Evolutionary conservation across 2,329 filamentous ascomycete species (phyloP).

Genomic region (Pyrenophora graminea): DNA sequence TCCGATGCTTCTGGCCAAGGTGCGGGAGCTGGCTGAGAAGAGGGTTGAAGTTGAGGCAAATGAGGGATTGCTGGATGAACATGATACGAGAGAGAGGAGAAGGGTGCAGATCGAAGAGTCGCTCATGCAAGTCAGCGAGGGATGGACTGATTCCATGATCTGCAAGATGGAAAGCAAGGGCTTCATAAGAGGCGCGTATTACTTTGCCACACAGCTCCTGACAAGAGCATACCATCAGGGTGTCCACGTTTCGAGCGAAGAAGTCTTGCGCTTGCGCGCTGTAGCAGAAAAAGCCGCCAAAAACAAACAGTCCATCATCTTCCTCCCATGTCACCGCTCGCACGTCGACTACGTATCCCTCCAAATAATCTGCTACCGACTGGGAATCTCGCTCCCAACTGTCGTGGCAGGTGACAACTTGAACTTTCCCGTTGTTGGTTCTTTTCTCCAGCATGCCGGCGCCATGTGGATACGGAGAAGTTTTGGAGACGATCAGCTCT

Average conservation of each 20-base stretch:
- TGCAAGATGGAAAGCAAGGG: conserved; percentile 97
- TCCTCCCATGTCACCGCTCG: conserved; percentile 90
- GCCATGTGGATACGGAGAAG: conserved; percentile 95
- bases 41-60: conserved; percentile 76
- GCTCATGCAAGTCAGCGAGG: conserved; percentile 79
- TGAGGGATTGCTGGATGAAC: conserved; percentile 66
- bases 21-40: conserved; percentile 74
- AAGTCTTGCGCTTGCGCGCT: conserved; percentile 78
- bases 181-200: conserved; percentile 92
- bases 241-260: conserved; percentile 94
- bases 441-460: conserved; percentile 89
- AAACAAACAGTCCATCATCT: conserved; percentile 94
- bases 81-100: conserved; percentile 62
- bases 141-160: conserved; percentile 93
- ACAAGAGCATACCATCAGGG: conserved; percentile 95
- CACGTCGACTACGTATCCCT: conserved; percentile 96
- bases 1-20: conserved; percentile 73
- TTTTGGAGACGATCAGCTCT: conserved; percentile 90
- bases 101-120: conserved; percentile 73
- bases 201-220: conserved; percentile 81
- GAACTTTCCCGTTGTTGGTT: conserved; percentile 88
- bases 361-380: conserved; percentile 91
- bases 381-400: conserved; percentile 85
- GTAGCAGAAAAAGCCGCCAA: conserved; percentile 81
- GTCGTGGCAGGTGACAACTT: conserved; percentile 96